These are phyloP conservation scores for Chaetomium strumarium DNA, from an alignment of 2,329 filamentous ascomycete species.

Conservation along the genomic window DNA sequence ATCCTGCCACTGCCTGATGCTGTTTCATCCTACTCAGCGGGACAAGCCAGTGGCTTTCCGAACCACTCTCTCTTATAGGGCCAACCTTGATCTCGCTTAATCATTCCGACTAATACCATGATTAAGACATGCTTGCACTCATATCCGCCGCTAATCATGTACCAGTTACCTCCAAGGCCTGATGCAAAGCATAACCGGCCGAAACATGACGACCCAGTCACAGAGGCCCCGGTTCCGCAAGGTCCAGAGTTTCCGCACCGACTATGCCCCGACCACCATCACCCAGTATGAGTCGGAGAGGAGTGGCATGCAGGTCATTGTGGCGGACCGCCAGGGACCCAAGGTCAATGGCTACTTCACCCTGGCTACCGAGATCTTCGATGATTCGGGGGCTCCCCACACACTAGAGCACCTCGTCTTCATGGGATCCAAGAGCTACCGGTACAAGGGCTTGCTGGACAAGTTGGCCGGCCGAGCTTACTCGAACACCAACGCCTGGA, in stretches of 20 bases:
- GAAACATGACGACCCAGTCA: constrained; percentile 49
- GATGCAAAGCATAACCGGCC: constrained; percentile 22
- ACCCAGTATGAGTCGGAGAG: constrained; percentile 94
- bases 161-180: constrained; percentile 20
- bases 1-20: too few species aligned
- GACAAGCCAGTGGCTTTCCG: too few species aligned
- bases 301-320: constrained; percentile 90
- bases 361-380: constrained; percentile 92
- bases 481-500: constrained; percentile 94
- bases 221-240: constrained; percentile 65
- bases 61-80: not conserved
- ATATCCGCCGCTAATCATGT: constrained; percentile 19
- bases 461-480: constrained; percentile 92
- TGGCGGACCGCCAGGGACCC: constrained; percentile 88
- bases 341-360: constrained; percentile 94
- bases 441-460: constrained; percentile 91
- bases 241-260: constrained; percentile 77
- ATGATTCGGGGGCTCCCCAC: constrained; percentile 89
- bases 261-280: constrained; percentile 83
- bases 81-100: not conserved
- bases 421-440: constrained; percentile 89
- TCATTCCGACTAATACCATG: not conserved
- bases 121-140: not conserved
- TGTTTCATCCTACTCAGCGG: too few species aligned
- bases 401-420: constrained; percentile 79